A percentile compares a stretch with the other conserved stretches of the same genome.
Evolutionary conservation across 257 asterid species (phyloP).

Genomic region (Solanum pinnatisectum): DNA sequence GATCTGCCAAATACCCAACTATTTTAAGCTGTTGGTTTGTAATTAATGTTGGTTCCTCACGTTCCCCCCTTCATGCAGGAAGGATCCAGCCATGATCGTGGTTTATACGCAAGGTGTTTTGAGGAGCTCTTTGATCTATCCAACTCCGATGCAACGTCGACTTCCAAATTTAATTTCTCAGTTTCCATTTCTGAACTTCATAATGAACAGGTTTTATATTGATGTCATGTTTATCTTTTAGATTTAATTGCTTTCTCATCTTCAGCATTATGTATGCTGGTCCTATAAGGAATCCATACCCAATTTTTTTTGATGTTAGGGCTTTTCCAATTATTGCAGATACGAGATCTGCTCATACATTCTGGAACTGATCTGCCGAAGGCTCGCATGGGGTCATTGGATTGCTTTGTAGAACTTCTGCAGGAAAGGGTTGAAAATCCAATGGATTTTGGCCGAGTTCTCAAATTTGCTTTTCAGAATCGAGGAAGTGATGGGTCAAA

Average conservation of each 20-base stretch:
- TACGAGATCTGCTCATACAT: constrained; percentile 70
- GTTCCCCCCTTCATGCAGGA: constrained; percentile 49
- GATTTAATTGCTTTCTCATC: constrained; percentile 1
- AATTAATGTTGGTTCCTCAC: neutral
- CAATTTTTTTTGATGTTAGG: constrained; percentile 17
- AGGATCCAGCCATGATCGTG: constrained; percentile 98
- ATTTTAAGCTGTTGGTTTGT: neutral
- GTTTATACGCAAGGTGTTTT: constrained; percentile 85
- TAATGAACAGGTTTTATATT: constrained; percentile 71
- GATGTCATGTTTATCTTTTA: neutral
- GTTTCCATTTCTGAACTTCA: constrained; percentile 82
- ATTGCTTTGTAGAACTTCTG: constrained; percentile 55
- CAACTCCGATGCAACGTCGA: constrained; percentile 85
- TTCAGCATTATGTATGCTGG: neutral
- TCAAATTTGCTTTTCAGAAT: constrained; percentile 68
- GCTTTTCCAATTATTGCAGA: constrained; percentile 42
- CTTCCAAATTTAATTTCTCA: constrained; percentile 68
- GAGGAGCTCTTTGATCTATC: constrained; percentile 98
- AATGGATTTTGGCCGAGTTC: constrained; percentile 67
- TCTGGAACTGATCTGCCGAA: constrained; percentile 54
- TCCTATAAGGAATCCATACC: neutral
- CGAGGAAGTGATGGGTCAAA: constrained; percentile 65
- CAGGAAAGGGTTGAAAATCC: constrained; percentile 88
- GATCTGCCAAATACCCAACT: neutral
- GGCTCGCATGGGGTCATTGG: constrained; percentile 47